Conservation (phyloP, 495 filamentous ascomycete species). For the Penicillium ochrochloron region DNA sequence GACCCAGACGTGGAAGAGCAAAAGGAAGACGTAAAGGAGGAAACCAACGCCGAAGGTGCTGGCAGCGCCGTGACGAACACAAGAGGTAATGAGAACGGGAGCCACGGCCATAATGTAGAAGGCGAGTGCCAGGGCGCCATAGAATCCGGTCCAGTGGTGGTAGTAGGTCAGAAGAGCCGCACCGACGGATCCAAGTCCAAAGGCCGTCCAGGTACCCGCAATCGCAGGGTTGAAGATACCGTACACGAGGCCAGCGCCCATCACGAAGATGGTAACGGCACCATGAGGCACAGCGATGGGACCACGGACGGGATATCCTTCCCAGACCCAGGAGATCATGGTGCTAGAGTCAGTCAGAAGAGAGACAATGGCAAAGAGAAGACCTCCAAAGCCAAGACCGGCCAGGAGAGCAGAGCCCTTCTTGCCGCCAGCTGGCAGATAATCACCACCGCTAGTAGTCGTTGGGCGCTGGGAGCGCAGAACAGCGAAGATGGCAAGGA, state of each 20-base stretch:
- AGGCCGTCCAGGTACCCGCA: conserved; percentile 80
- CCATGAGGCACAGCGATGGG: conserved; percentile 90
- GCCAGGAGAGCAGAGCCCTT: conserved; percentile 74
- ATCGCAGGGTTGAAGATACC: conserved; percentile 74
- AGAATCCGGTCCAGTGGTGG: conserved; percentile 86
- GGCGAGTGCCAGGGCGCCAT: conserved; percentile 76
- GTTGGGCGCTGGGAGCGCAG: conserved; percentile 67
- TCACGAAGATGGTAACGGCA: conserved; percentile 78
- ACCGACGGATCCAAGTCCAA: conserved; percentile 74
- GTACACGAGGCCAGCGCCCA: conserved; percentile 80
- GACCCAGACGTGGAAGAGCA: conserved; percentile 96
- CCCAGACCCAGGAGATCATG: conserved; percentile 99
- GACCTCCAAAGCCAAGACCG: conserved; percentile 76
- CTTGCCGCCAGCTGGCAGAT: conserved; percentile 50
- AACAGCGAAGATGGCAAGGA: conserved; percentile 74
- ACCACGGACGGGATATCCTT: conserved; percentile 89
- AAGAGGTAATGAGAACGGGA: conserved; percentile 74
- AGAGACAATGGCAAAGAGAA: conserved; percentile 92
- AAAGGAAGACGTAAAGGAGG: conserved; percentile 85
- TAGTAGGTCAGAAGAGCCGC: conserved; percentile 81
- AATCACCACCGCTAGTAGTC: conserved; percentile 56
- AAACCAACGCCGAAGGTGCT: conserved; percentile 85
- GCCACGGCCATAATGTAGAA: conserved; percentile 83
- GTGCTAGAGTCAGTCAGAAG: conserved; percentile 96
- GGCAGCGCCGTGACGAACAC: conserved; percentile 73